Evolutionary conservation across 2,329 filamentous ascomycete genomes (phyloP), one percentile per base, ranked within the genome.

Genomic region (Colletotrichum karsti): DNA sequence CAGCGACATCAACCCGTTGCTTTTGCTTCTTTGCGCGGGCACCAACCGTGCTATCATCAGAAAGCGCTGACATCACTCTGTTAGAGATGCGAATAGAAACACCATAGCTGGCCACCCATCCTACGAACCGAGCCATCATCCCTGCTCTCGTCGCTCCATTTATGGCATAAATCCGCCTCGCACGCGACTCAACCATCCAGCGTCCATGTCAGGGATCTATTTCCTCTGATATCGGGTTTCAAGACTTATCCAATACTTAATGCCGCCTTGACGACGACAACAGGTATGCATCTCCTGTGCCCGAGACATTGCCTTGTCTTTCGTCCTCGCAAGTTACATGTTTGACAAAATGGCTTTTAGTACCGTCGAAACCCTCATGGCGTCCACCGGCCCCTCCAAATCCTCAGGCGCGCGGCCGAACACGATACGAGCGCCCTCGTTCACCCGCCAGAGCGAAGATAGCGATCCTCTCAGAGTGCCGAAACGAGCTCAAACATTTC

Each of bases 401-500:
- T 72, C 74, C 65, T 63, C 73, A 13, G 71, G 73, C 61, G 72
- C 73, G 73, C 79, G 77, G 35, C 78, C 77, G 12, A 71, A 71
- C 30, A 67, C 74, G 24, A 65, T 73, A 42, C 77, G 80, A 10
- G 71, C 73, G 39, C 65, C 77, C n/a, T 79, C 79, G 1, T 75
- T 73, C 48, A 73, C 73, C 4, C 72, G 69, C 57, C 74, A 73
- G 73, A 50, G 77, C 26, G 73, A 78, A 35, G 72, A 77, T 26
- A 73, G 74, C 44, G 76, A 80, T 67, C 72, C 75, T 55, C 72
- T 77, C 60, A 73, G 74, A 63, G 74, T 75, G 5, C 74, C 79
- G n/a, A 83, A 84, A 75, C 79, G 83, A 72, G 82, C 84, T 12
- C 83, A 81, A 67, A 87, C 84, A 9, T 79, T 83, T 67, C 80